Base-by-base conservation (phyloP, 495 filamentous ascomycete species). In the Penicillium odoratum region DNA sequence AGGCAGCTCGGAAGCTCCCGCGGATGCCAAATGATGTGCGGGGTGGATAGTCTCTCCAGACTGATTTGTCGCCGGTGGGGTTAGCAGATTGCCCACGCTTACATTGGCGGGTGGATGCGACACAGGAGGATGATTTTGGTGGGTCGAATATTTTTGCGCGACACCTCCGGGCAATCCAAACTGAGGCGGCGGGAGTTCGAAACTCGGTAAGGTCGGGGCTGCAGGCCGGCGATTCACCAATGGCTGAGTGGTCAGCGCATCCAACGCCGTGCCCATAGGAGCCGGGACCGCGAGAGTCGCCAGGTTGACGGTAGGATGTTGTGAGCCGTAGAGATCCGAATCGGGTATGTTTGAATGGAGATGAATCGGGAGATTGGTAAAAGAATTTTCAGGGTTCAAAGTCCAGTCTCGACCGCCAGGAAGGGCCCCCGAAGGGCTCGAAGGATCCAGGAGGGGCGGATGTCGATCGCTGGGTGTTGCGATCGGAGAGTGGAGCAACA, bases 21-120 rank as follows among this genome's bases (percentile, higher is more conserved):
- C 65, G 58, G 75, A 57, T 74, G 73, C 48, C 70, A 81, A 59
- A 4, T 55, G 53, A 56, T 81, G 80, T 11, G 7, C 7, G 11
- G 87, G 80, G n/a, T 80, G 78, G 54, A 80, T 68, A 26, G 56
- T 53, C 57, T 92, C 89, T 51, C 79, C 79, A n/a, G 83, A 75
- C 36, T 85, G 76, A 68, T 79, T 83, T 47, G 81, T 81, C n/a
- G 69, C 71, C 56, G 85, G 85, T 30, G 84, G 83, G 6, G 84
- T 89, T 54, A 86, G 71, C 29, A 88, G 77, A 57, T 81, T 88
- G 60, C 80, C 83, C 55, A 82, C 82, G 60, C 80, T 83, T 55
- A 83, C 78, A 53, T 69, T 84, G 66, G 69, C 70, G 54, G 70
- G 62, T 3, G 78, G 66, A 77, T 68, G 74, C 60, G 64, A 65